Conservation (phyloP, 768 basidiomycete genomes). For the Lactarius trivialis region DNA sequence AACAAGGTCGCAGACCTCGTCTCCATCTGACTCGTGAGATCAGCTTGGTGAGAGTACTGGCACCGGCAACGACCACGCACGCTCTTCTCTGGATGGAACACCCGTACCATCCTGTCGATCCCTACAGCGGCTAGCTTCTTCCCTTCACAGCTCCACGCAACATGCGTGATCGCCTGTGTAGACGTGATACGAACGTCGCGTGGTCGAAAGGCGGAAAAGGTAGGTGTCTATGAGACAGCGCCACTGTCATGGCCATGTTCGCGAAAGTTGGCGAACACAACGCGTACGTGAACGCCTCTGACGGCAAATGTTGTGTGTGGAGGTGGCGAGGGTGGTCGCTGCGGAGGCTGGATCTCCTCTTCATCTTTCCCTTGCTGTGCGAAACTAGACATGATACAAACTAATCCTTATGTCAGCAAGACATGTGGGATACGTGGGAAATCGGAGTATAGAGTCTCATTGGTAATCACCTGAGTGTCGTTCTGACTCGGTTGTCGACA, state of each 20-base stretch:
- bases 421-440: no score
- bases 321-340: slow-evolving; percentile 14
- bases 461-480: background rate
- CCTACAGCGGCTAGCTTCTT: slow-evolving; percentile 77
- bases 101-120: slow-evolving; percentile 65
- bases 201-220: slow-evolving; percentile 74
- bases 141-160: slow-evolving; percentile 82
- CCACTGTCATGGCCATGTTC: slow-evolving; percentile 1
- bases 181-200: slow-evolving; percentile 64
- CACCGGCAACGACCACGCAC: slow-evolving; percentile 50
- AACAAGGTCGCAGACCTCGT: slow-evolving; percentile 56
- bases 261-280: slow-evolving; percentile 8
- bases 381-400: slow-evolving; percentile 7
- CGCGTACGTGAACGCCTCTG: slow-evolving; percentile 67
- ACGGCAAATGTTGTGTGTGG: slow-evolving; percentile 32
- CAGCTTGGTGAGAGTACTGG: background rate
- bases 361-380: slow-evolving; percentile 10
- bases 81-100: slow-evolving; percentile 77
- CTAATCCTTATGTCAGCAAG: background rate
- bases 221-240: slow-evolving; percentile 48
- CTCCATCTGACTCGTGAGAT: slow-evolving; percentile 51
- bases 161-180: slow-evolving; percentile 60
- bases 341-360: slow-evolving; percentile 13
- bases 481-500: background rate
- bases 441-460: background rate